Conservation (phyloP, 805 yeast genomes). For the Ogataea angusta region DNA sequence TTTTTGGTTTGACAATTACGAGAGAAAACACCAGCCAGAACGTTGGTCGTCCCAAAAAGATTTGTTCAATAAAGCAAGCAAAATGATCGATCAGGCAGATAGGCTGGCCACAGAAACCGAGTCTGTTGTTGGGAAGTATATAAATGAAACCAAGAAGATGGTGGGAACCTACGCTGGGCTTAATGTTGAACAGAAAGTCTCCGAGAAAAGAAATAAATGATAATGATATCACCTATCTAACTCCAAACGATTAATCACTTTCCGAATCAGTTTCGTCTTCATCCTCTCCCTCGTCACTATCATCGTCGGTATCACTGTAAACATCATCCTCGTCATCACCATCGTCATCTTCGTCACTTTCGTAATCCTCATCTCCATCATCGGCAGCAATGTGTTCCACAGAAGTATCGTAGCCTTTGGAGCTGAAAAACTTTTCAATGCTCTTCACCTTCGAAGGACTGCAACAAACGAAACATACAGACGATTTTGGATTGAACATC, state of each 20-base stretch:
- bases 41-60: constrained; percentile 60
- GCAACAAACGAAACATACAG: constrained; percentile 67
- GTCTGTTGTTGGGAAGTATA: constrained; percentile 32
- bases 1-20: constrained; percentile 55
- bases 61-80: constrained; percentile 44
- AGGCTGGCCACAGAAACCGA: constrained; percentile 39
- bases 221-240: constrained; percentile 1
- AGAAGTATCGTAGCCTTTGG: constrained; percentile 55
- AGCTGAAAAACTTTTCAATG: constrained; percentile 44
- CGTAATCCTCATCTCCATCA: constrained; percentile 30
- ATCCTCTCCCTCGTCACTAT: constrained; percentile 6
- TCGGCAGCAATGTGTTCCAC: constrained; percentile 50
- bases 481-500: constrained; percentile 53
- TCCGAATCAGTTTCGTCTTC: constrained; percentile 33
- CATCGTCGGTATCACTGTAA: constrained; percentile 15
- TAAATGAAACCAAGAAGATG: constrained; percentile 37
- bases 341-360: constrained; percentile 26
- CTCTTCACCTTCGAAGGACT: constrained; percentile 60
- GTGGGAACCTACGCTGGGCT: constrained; percentile 63
- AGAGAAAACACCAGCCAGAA: constrained; percentile 57
- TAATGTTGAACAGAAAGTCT: constrained; percentile 60
- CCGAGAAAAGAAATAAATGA: constrained; percentile 38
- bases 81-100: constrained; percentile 43
- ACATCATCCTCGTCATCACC: constrained; percentile 28
- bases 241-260: constrained; percentile 15